phyloP scores from a whole-genome alignment of 2,329 filamentous ascomycete species.

The Pseudogymnoascus sp. region DNA sequence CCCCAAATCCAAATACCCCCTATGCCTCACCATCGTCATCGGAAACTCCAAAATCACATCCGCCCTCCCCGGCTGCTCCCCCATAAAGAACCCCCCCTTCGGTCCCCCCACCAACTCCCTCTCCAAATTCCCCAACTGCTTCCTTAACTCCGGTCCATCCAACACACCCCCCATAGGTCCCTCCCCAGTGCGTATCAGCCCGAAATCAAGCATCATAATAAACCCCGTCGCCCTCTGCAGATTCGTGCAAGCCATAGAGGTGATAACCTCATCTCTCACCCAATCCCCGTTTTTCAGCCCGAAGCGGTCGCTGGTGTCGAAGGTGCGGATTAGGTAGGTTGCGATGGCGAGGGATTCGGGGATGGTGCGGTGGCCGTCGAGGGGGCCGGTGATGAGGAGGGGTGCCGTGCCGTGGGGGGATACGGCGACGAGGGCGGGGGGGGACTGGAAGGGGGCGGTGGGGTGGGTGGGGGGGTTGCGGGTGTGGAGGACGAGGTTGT shows the following conservation, averaged over 20 bases:
- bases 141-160: constrained; percentile 18
- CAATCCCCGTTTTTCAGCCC: constrained; percentile 18
- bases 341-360: constrained; percentile 28
- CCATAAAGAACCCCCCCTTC: constrained; percentile 25
- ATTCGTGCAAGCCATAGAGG: constrained; percentile 23
- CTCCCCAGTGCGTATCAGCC: constrained; percentile 15
- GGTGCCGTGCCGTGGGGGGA: constrained; percentile 84
- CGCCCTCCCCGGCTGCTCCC: constrained; percentile 25
- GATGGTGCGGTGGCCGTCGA: constrained; percentile 20
- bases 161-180: constrained; percentile 16
- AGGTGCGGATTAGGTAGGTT: constrained; percentile 28
- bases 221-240: constrained; percentile 20
- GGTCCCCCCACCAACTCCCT: constrained; percentile 19
- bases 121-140: constrained; percentile 20
- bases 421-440: constrained; percentile 58
- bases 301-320: constrained; percentile 25
- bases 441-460: constrained; percentile 43
- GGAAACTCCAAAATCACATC: constrained; percentile 31
- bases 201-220: constrained; percentile 23
- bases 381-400: constrained; percentile 40
- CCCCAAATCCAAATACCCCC: constrained; percentile 25
- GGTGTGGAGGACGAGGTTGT: constrained; percentile 64
- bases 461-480: constrained; percentile 46
- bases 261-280: constrained; percentile 26
- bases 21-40: constrained; percentile 27